Evolutionary conservation across 2,329 filamentous ascomycete species (phyloP).

Genomic region (Emericellopsis cladophorae): DNA sequence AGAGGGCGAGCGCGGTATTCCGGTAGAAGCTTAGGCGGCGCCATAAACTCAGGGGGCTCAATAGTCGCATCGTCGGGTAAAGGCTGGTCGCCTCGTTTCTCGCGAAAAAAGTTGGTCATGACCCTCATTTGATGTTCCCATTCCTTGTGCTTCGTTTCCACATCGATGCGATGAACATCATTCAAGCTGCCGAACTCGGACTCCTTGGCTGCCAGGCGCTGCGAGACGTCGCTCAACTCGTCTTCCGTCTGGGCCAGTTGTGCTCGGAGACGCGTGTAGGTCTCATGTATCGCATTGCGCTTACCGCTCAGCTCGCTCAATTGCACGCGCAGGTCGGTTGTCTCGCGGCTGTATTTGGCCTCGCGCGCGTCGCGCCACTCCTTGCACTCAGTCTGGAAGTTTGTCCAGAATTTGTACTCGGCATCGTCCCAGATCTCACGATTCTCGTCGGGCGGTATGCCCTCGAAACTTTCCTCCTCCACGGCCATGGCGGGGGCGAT

Average conservation of each 20-base stretch:
- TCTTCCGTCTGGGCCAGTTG: conserved; percentile 23
- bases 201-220: conserved; percentile 16
- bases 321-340: conserved; percentile 14
- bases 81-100: conserved; percentile 13
- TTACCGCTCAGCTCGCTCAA: conserved; percentile 14
- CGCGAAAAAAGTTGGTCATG: conserved; percentile 20
- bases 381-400: conserved; percentile 13
- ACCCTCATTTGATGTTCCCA: conserved; percentile 13
- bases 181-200: conserved; percentile 19
- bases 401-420: conserved; percentile 20
- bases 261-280: conserved; percentile 12
- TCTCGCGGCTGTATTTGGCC: conserved; percentile 8
- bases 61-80: conserved; percentile 2
- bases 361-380: conserved; percentile 10
- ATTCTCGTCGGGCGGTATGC: conserved; percentile 17
- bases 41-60: too few species aligned
- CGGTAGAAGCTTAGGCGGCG: too few species aligned
- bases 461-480: conserved; percentile 12
- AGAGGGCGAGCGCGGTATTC: too few species aligned
- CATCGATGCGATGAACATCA: conserved; percentile 15
- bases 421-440: conserved; percentile 21
- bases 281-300: conserved; percentile 13
- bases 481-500: conserved; percentile 3
- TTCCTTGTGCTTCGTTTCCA: conserved; percentile 13
- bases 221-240: conserved; percentile 18